Base-by-base conservation (phyloP, 2,329 filamentous ascomycete genomes). In the Alternaria brassicae region DNA sequence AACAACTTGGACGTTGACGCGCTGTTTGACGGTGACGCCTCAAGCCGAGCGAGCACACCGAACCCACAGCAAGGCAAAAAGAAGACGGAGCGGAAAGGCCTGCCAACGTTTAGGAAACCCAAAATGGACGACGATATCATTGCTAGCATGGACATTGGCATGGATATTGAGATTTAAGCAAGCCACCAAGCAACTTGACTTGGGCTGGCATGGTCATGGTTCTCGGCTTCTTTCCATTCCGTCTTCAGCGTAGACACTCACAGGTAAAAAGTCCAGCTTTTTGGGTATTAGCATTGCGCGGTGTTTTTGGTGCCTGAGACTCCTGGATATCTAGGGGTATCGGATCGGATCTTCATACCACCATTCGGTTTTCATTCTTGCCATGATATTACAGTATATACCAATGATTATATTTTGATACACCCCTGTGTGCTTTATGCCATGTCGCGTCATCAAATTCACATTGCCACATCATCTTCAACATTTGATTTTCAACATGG, bases 81-180 rank as follows among this genome's bases (percentile, higher is more conserved):
- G 67, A 87, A 85, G 78, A 76, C 78, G 40, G 80, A 81, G 68
- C 73, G 77, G 58, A 84, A 84, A 34, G 84, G 85, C 1, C 74
- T 86, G 65, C 88, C 88, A 12, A 90, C 92, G 48, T 91, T 94
- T 72, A 89, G 84, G 67, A 85, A 91, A 79, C 89, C 90, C 28
- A 86, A 93, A 57, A 90, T 91, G 82, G 93, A 97, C 62, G 95
- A 98, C 73, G 95, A 98, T 73, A 90, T 97, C 56, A 94, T 98
- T 77, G 93, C 90, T 1, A 86, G 88, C 25, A 82, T 98, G 81
- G 95, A 98, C 76, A 81, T 98, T 69, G 94, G 92, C 27, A 92
- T 98, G 75, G 94, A 98, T 69, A 89, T 97, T 70, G 93, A 96
- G 67, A 92, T 96, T 68, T 92, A 72, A 79, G 61, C 48, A 9